Conservation (phyloP, 2,329 filamentous ascomycete species). For the Drechmeria coniospora region DNA sequence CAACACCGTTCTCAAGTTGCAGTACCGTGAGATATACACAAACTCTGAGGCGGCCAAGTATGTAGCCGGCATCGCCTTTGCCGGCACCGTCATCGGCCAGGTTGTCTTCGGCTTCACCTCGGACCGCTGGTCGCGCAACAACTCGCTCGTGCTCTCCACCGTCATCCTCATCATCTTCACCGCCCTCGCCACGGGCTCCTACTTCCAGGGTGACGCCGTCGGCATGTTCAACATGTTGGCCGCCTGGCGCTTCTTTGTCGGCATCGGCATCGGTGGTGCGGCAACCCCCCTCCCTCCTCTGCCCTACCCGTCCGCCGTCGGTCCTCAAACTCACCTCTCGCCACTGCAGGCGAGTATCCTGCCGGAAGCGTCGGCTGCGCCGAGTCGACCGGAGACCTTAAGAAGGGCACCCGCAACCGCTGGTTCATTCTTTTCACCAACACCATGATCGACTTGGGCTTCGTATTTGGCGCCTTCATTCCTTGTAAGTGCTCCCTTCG, state of each 20-base stretch:
- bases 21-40: slow-evolving; percentile 59
- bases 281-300: background rate
- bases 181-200: slow-evolving; percentile 60
- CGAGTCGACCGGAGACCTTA: slow-evolving; percentile 72
- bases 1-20: slow-evolving; percentile 52
- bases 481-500: slow-evolving; percentile 28
- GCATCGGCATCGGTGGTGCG: slow-evolving; percentile 61
- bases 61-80: slow-evolving; percentile 71
- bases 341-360: slow-evolving; percentile 48
- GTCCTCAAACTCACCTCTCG: no score
- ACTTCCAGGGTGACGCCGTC: slow-evolving; percentile 50
- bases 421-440: slow-evolving; percentile 92
- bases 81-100: slow-evolving; percentile 71
- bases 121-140: slow-evolving; percentile 74
- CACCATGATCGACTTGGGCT: slow-evolving; percentile 71
- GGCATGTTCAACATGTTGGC: slow-evolving; percentile 65
- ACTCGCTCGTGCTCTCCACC: slow-evolving; percentile 68
- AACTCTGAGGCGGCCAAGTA: slow-evolving; percentile 55
- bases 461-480: slow-evolving; percentile 66
- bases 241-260: slow-evolving; percentile 71
- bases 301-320: no score
- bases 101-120: slow-evolving; percentile 66
- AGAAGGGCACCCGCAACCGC: slow-evolving; percentile 64
- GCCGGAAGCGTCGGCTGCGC: slow-evolving; percentile 73
- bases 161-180: slow-evolving; percentile 76